Evolutionary conservation across 352 stramenopile species (phyloP), one percentile per base, ranked within the genome.

Genomic region (Saprolegnia diclina): DNA sequence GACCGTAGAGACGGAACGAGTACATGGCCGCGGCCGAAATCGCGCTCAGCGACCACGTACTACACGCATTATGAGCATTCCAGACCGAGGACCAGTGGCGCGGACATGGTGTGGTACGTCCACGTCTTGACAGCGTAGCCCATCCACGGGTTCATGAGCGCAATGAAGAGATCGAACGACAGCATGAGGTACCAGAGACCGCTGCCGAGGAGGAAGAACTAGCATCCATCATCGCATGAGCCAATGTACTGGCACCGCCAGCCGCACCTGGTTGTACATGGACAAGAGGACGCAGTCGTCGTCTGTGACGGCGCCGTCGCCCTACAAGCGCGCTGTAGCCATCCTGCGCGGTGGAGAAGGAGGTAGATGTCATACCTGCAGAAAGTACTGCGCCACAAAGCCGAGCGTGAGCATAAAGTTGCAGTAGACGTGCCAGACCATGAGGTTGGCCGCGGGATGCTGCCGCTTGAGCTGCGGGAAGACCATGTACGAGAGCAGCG

Each of bases 81-180:
- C 44, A 22, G 32, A 65, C 16, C 29, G 18, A 53, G 35, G 35
- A 32, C 22, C 6, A n/a, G 11, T 13, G 18, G 5, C 0, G 68
- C 79, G 64, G 77, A 92, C 85, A 92, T 89, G 35, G 72, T 84
- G 52, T 94, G 86, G 67, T 94, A 92, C 26, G 82, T 75, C 83
- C 86, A 90, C 16, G 84, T 79, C 67, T 94, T 94, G 79, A 85
- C 91, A 14, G 82, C 78, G 73, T 94, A 94, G 56, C 86, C 84
- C 83, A 92, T 92, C 86, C 86, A 92, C 7, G 86, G 86, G 71
- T 94, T 92, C 50, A 94, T 84, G 50, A 94, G 82, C 57, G 84
- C 86, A 65, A 94, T 82, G 21, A 94, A 80, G 61, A 94, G 77
- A 69, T 92, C 86, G 32, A 92, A 64, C 44, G 86, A 80, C 29